Evolutionary conservation across 768 basidiomycete genomes (phyloP), one percentile per base, ranked within the genome.

Genomic region (Candolleomyces eurysporus): DNA sequence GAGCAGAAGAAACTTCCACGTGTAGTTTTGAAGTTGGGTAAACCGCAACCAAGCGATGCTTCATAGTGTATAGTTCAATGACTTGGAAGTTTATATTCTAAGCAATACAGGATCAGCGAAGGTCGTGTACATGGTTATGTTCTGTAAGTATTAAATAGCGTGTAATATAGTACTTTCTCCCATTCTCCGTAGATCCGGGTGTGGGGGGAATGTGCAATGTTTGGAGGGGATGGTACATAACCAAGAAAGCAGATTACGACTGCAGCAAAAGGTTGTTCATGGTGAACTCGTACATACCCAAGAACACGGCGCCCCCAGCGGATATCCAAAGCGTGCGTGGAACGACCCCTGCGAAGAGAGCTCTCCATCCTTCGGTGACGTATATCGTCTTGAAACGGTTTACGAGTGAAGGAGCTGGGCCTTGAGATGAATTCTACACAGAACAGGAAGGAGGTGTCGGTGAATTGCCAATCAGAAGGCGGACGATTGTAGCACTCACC

Each of bases 301-400:
- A 80, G 73, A 99, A 99, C 0, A 98, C 94, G 0, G 96, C 95
- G 2, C 97, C 97, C 3, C 97, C 97, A 2, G 92, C 88, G 2
- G 94, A 94, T 69, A 99, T 98, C 91, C 96, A 98, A 56, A 97
- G 71, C 43, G 96, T 98, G 70, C 97, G 84, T 26, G 96, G 96
- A 8, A 96, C 82, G 46, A 91, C 84, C 11, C 97, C 97, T 5
- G 90, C 75, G 69, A 96, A 98, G 5, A 99, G 78, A 3, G 92
- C 92, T 36, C 71, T 76, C 1, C 77, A 56, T 3, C 97, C 96
- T 72, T 96, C 96, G 0, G 73, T 70, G 7, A 70, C 63, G 66
- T 90, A 89, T 62, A 99, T 98, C 7, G 81, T 78, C 36, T 74
- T 68, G 30, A 94, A 73, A 36, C 91, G 85, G 13, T 72, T 72